These are phyloP conservation scores for Leptodermis oblonga DNA, from an alignment of 257 asterid genomes.

Conservation along the genomic window DNA sequence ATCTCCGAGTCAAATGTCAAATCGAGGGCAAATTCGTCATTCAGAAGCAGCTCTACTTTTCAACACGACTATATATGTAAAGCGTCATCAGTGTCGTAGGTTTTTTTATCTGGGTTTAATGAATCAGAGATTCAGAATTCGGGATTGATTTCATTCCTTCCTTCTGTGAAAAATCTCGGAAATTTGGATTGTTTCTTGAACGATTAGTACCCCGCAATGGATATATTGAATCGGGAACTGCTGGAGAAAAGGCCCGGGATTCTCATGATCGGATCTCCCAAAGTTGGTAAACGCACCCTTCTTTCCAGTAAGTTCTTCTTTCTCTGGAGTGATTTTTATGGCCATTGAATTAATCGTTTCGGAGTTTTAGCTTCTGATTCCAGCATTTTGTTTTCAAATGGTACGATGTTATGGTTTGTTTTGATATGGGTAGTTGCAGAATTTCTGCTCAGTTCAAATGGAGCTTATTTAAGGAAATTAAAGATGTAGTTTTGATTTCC, in stretches of 20 bases:
- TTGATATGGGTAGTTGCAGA: too few species aligned
- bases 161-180: background rate
- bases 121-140: background rate
- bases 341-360: background rate
- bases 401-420: too few species aligned
- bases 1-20: too few species aligned
- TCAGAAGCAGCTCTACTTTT: too few species aligned
- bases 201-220: background rate
- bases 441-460: too few species aligned
- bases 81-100: background rate
- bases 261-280: constrained; percentile 66
- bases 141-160: background rate
- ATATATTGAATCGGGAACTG: constrained; percentile 39
- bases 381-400: too few species aligned
- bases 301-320: constrained; percentile 57
- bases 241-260: constrained; percentile 73
- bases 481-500: too few species aligned
- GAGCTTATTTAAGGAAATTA: too few species aligned
- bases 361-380: background rate
- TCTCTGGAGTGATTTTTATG: background rate
- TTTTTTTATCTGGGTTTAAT: background rate
- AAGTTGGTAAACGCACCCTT: constrained; percentile 87
- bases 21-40: background rate
- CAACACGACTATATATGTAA: too few species aligned
- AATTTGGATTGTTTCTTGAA: background rate